A percentile compares a stretch with the other conserved stretches of the same genome.
Evolutionary conservation across 2,329 filamentous ascomycete genomes (phyloP).

Genomic region (Aschersonia sp.): DNA sequence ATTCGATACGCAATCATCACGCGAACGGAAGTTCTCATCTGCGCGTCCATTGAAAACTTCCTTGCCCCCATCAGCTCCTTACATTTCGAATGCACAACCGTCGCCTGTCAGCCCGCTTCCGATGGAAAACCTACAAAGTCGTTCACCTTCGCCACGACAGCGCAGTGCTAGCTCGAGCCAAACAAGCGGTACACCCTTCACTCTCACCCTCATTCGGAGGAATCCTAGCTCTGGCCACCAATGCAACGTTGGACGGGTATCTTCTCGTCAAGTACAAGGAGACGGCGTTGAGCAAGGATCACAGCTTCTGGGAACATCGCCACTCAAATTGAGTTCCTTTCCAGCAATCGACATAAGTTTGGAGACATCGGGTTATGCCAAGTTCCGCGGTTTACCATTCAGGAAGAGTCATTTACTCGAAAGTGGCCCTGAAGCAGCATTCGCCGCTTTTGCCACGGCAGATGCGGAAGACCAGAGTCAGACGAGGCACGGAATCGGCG

Average conservation of each 20-base stretch:
- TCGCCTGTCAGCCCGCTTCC: background rate
- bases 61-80: background rate
- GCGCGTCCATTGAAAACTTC: background rate
- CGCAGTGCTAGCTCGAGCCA: slow-evolving; percentile 11
- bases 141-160: slow-evolving; percentile 24
- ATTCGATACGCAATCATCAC: background rate
- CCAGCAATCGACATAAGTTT: slow-evolving; percentile 36
- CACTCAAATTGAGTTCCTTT: slow-evolving; percentile 3
- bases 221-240: slow-evolving; percentile 54
- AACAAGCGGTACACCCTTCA: slow-evolving; percentile 27
- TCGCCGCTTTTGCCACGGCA: slow-evolving; percentile 6
- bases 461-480: slow-evolving; percentile 3
- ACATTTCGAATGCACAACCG: background rate
- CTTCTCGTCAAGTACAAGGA: slow-evolving; percentile 33
- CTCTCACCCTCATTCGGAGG: slow-evolving; percentile 54
- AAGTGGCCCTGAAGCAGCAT: slow-evolving; percentile 10
- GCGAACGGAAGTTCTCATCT: background rate
- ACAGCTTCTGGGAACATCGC: slow-evolving; percentile 8
- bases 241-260: slow-evolving; percentile 61
- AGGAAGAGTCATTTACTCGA: slow-evolving; percentile 13
- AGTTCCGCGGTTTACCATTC: slow-evolving; percentile 35
- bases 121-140: slow-evolving; percentile 3
- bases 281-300: slow-evolving; percentile 9
- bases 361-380: slow-evolving; percentile 41
- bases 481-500: slow-evolving; percentile 9